Conservation (phyloP, 2,329 filamentous ascomycete genomes). For the Metarhizium guizhouense region DNA sequence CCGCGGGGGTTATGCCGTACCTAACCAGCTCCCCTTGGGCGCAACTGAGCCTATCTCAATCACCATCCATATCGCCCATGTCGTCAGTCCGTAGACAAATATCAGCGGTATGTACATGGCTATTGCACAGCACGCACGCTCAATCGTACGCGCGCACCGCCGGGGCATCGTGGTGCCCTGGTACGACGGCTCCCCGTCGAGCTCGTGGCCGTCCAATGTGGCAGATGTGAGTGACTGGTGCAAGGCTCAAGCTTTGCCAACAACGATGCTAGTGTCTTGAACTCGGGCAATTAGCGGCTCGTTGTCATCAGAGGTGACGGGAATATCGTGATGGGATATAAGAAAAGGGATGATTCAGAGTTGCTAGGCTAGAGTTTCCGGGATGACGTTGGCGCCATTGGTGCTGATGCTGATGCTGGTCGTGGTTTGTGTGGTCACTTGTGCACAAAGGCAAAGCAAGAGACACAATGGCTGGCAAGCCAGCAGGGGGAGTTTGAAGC, state of each 20-base stretch:
- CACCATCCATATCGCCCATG: conserved; percentile 88
- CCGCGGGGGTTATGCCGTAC: conserved; percentile 25
- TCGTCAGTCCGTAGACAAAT: conserved; percentile 85
- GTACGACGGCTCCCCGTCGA: conserved; percentile 8
- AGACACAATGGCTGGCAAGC: too few species aligned
- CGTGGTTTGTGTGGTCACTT: background rate
- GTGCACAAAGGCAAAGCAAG: background rate
- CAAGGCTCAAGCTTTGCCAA: background rate
- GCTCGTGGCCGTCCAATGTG: conserved; percentile 9
- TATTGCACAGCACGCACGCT: conserved; percentile 74
- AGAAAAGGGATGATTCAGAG: background rate
- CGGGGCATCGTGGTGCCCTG: conserved; percentile 36
- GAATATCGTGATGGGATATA: background rate
- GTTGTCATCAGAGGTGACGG: background rate
- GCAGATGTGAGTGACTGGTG: background rate
- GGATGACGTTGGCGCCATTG: background rate
- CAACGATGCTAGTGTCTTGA: background rate
- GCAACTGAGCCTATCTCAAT: conserved; percentile 58
- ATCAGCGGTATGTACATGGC: conserved; percentile 77
- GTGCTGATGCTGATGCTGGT: background rate
- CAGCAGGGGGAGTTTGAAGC: background rate
- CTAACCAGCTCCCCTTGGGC: conserved; percentile 45
- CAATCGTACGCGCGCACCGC: conserved; percentile 59
- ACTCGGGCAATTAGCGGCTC: background rate
- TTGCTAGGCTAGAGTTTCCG: background rate